A percentile compares a stretch with the other conserved stretches of the same genome.
phyloP scores from a whole-genome alignment of 768 basidiomycete species.

The Agrocybe praecox region DNA sequence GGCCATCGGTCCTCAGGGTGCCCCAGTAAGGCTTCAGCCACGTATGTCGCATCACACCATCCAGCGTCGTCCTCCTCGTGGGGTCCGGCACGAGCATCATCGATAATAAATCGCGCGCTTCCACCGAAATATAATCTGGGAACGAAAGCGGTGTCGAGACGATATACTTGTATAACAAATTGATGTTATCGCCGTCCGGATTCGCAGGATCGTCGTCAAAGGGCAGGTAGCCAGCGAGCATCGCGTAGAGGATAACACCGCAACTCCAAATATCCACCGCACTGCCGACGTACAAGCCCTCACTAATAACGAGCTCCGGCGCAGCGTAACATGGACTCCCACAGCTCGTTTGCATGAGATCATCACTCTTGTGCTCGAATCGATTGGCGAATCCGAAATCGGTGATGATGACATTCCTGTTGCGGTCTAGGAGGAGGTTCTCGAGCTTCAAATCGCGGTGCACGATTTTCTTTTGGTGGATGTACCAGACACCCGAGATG shows the following conservation, averaged over 20 bases:
- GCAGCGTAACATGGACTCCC: slow-evolving; percentile 98
- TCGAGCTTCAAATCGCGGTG: slow-evolving; percentile 99
- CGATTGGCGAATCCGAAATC: slow-evolving; percentile 99
- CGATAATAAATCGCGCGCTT: slow-evolving; percentile 81
- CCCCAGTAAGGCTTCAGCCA: slow-evolving; percentile 81
- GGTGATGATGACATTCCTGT: slow-evolving; percentile 98
- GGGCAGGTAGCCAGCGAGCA: slow-evolving; percentile 97
- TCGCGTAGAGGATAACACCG: slow-evolving; percentile 94
- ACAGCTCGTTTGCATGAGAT: slow-evolving; percentile 98
- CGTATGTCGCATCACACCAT: slow-evolving; percentile 81
- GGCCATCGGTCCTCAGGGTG: slow-evolving; percentile 25
- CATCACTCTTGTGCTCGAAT: slow-evolving; percentile 90
- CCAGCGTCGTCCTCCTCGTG: slow-evolving; percentile 71
- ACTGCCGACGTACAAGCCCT: slow-evolving; percentile 94
- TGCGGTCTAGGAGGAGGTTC: slow-evolving; percentile 94
- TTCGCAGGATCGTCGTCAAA: slow-evolving; percentile 99
- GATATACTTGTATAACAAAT: slow-evolving; percentile 97
- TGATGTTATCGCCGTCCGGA: slow-evolving; percentile 99
- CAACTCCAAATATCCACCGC: slow-evolving; percentile 99
- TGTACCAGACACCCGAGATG: slow-evolving; percentile 98
- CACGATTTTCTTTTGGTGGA: slow-evolving; percentile 98
- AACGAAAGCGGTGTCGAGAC: slow-evolving; percentile 97
- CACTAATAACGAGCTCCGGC: slow-evolving; percentile 96
- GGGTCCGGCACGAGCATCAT: slow-evolving; percentile 98
- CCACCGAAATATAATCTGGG: slow-evolving; percentile 89